Evolutionary conservation across 805 yeast genomes (phyloP).

Genomic region (Pichia ethanolica): DNA sequence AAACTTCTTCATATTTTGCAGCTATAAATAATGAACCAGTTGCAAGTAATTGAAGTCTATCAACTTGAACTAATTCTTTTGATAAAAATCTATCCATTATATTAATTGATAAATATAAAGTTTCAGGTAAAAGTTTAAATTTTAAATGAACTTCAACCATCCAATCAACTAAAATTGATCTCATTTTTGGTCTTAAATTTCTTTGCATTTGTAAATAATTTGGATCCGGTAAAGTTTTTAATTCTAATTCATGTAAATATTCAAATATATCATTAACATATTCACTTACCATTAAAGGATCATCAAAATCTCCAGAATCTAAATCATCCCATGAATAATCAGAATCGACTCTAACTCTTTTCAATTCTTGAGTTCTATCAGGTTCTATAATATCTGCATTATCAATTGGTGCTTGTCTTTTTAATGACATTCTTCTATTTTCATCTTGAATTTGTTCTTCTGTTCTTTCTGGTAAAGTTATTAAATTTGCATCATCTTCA

Average conservation of each 20-base stretch:
- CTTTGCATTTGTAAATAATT: constrained; percentile 58
- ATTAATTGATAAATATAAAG: constrained; percentile 74
- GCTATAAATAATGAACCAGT: constrained; percentile 83
- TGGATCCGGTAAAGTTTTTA: constrained; percentile 65
- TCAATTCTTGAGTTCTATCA: constrained; percentile 22
- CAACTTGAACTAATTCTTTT: constrained; percentile 63
- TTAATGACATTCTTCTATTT: constrained; percentile 29
- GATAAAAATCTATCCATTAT: constrained; percentile 84
- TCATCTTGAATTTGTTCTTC: constrained; percentile 24
- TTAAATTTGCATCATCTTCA: neutral
- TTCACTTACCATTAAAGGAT: constrained; percentile 86
- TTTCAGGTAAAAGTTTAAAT: constrained; percentile 79
- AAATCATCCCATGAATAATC: constrained; percentile 60
- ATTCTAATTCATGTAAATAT: constrained; percentile 66
- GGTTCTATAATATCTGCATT: constrained; percentile 32
- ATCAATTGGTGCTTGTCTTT: constrained; percentile 48
- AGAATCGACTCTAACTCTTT: constrained; percentile 27
- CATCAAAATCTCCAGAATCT: constrained; percentile 62
- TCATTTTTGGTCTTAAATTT: constrained; percentile 69
- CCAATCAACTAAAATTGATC: constrained; percentile 91
- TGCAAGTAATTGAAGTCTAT: constrained; percentile 76
- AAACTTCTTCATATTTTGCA: constrained; percentile 90
- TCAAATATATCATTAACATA: constrained; percentile 83
- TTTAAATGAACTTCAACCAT: constrained; percentile 80
- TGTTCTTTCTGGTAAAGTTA: constrained; percentile 18